phyloP scores from a whole-genome alignment of 2,329 filamentous ascomycete species.

The Fusarium pseudograminearum region DNA sequence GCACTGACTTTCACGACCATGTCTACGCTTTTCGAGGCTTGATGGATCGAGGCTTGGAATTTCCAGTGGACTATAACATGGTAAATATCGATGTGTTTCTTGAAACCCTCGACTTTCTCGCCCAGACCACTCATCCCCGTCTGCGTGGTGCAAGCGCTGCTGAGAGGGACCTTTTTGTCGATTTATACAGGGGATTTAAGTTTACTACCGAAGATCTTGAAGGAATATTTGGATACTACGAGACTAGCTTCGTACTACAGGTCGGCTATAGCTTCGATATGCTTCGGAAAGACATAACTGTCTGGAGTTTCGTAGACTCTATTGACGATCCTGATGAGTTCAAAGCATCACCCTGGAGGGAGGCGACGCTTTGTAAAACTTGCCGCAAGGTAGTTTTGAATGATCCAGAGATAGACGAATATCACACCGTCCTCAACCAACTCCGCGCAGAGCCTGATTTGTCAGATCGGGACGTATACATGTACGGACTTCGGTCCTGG shows the following conservation, averaged over 20 bases:
- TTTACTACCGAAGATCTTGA: neutral
- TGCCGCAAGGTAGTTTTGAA: neutral
- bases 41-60: neutral
- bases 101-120: neutral
- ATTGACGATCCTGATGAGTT: neutral
- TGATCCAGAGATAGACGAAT: neutral
- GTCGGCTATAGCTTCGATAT: neutral
- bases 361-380: neutral
- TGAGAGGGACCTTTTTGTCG: neutral
- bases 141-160: neutral
- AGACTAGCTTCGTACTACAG: neutral
- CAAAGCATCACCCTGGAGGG: neutral
- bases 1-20: neutral
- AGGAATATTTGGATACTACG: neutral
- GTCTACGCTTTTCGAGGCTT: conserved; percentile 2
- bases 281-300: neutral
- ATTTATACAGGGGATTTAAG: neutral
- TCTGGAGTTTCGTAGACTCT: neutral
- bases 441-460: neutral
- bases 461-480: neutral
- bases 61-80: neutral
- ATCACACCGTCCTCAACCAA: neutral
- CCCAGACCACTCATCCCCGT: neutral
- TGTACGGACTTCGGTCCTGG: neutral
- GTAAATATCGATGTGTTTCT: neutral